Base-by-base conservation (phyloP, 2,329 filamentous ascomycete genomes). In the Verticillium zaregamsianum region DNA sequence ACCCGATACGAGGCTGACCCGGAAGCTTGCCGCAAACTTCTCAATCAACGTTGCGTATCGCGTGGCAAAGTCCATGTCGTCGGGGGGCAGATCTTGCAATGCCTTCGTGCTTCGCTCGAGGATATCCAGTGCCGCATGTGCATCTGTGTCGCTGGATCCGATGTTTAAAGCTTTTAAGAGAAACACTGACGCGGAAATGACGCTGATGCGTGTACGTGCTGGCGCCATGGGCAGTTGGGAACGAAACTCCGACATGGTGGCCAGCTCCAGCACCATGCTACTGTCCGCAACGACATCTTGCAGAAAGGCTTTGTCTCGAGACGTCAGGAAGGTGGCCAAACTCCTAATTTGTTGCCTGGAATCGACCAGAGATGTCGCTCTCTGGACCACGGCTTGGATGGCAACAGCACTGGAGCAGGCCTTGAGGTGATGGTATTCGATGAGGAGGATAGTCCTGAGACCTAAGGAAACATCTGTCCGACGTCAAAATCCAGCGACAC, bases 31-130 rank as follows among this genome's bases (percentile, higher is more conserved):
- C 0, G 64, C 62, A 39, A 69, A 67, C 28, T 66, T 68, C 15
- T 68, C 68, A 12, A 69, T 62, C 4, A 69, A 61, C 12, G 66
- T 55, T 0, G 67, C 68, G 25, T 69, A 69, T 40, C 67, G 62
- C 39, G 69, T 55, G 0, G 67, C 62, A 59, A 69, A 69, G 17
- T 69, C 68, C 68, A 69, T 69, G 3, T 69, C 68, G 35, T 69
- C 68, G 1, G 64, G 61, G 0, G 66, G 64, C 0, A 57, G 65
- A 0, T 31, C 58, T 12, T 64, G 64, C 0, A 69, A 63, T 0
- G 62, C 61, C 2, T 35, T 49, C 0, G 62, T 68, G 31, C 66
- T 67, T 31, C 61, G 62, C 5, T 69, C 65, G 2, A 69, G 25
- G 1, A 62, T 57, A 5, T 45, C 54, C 3, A 69, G 25, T 0